phyloP scores from a whole-genome alignment of 345 rosid genomes.

The Gossypium herbaceum region DNA sequence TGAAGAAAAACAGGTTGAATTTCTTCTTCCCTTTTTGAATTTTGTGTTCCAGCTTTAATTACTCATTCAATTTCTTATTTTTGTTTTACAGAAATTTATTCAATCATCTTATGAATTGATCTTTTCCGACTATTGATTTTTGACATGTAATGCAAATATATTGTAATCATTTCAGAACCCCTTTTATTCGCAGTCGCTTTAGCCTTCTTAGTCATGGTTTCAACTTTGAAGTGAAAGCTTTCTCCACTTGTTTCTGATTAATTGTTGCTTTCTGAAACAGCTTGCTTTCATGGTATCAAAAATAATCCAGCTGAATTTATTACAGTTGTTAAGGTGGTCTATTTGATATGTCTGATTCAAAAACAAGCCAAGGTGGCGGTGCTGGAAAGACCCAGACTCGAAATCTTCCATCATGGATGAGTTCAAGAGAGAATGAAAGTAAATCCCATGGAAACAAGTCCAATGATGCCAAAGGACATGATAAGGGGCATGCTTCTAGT shows the following conservation, averaged over 20 bases:
- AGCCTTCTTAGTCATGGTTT: not conserved
- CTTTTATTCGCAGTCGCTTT: not conserved
- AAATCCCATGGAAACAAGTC: conserved; percentile 28
- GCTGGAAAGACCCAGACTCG: conserved; percentile 40
- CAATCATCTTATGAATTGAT: not conserved
- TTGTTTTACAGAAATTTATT: not conserved
- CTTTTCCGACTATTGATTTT: not conserved
- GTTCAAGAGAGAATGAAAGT: conserved; percentile 32
- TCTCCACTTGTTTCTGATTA: conserved; percentile 2
- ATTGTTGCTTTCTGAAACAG: not conserved
- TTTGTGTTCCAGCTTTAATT: not conserved
- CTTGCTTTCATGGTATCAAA: conserved; percentile 6
- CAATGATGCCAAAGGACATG: conserved; percentile 19
- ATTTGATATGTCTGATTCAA: conserved; percentile 36
- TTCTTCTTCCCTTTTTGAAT: not conserved
- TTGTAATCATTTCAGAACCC: not conserved
- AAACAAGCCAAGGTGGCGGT: conserved; percentile 21
- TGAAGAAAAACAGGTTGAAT: not conserved
- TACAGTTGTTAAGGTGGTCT: not conserved
- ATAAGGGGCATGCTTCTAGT: conserved; percentile 18
- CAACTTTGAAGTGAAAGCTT: not conserved
- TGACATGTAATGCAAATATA: not conserved
- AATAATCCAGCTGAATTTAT: not conserved
- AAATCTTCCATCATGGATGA: conserved; percentile 86
- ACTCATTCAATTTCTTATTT: not conserved